These are phyloP conservation scores for Verticillium zaregamsianum DNA, from an alignment of 2,329 filamentous ascomycete genomes.

Conservation along the genomic window DNA sequence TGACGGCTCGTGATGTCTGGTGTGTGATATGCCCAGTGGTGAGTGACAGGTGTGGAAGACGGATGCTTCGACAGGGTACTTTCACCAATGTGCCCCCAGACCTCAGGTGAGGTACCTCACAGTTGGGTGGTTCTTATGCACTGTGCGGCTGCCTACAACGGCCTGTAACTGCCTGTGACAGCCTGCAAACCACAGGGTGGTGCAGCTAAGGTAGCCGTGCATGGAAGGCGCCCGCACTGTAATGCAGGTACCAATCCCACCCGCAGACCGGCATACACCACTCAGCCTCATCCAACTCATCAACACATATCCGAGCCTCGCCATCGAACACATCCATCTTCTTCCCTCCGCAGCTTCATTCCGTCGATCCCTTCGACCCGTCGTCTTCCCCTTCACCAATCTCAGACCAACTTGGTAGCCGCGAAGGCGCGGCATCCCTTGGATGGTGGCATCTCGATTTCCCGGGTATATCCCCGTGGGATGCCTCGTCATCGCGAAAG, in stretches of 20 bases:
- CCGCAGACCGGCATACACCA: background rate
- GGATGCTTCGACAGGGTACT: too few relatives aligned
- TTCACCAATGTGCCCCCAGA: too few relatives aligned
- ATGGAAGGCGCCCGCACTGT: background rate
- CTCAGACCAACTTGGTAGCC: background rate
- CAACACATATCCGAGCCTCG: background rate
- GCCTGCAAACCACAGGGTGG: background rate
- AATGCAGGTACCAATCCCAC: background rate
- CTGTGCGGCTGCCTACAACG: too few relatives aligned
- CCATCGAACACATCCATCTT: background rate
- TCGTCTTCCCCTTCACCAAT: background rate
- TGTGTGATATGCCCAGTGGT: too few relatives aligned
- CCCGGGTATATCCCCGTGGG: conserved; percentile 35
- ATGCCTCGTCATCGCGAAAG: conserved; percentile 25
- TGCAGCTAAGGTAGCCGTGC: background rate
- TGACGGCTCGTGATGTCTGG: too few relatives aligned
- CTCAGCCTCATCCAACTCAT: background rate
- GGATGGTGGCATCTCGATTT: background rate
- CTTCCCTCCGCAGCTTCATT: background rate
- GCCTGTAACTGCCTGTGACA: background rate
- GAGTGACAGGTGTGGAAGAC: too few relatives aligned
- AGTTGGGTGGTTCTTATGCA: too few relatives aligned
- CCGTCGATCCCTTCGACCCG: background rate
- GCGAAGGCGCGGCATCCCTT: background rate
- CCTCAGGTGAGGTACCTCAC: too few relatives aligned